phyloP scores from a whole-genome alignment of 2,329 filamentous ascomycete species.

The Aureobasidium mangrovei region DNA sequence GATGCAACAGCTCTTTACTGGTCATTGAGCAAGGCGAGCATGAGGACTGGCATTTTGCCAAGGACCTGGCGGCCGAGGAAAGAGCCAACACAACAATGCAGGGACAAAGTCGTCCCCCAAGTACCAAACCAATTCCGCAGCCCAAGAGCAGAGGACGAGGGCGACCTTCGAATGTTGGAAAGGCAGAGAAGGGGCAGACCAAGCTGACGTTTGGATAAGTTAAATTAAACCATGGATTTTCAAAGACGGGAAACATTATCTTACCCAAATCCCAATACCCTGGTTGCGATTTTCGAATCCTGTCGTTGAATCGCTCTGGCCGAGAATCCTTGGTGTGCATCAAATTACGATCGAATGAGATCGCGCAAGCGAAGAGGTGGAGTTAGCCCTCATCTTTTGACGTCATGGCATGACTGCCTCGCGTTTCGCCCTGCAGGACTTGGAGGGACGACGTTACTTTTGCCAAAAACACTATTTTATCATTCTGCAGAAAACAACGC shows the following conservation, averaged over 20 bases:
- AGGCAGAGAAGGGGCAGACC: constrained; percentile 37
- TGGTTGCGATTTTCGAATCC: not conserved
- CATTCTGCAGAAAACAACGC: not conserved
- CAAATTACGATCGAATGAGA: not conserved
- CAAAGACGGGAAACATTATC: not conserved
- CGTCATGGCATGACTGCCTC: not conserved
- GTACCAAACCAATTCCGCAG: constrained; percentile 3
- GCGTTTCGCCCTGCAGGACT: not conserved
- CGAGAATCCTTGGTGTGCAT: not conserved
- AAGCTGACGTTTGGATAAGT: constrained; percentile 35
- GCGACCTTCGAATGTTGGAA: constrained; percentile 26
- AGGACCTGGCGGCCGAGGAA: constrained; percentile 66
- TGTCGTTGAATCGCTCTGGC: not conserved
- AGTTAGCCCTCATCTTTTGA: not conserved
- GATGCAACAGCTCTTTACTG: constrained; percentile 45
- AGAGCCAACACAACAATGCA: constrained; percentile 23
- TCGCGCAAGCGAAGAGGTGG: not conserved
- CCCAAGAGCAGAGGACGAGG: constrained; percentile 26
- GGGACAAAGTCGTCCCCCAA: constrained; percentile 13
- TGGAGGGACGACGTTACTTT: not conserved
- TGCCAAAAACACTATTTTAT: not conserved
- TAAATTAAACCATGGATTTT: not conserved
- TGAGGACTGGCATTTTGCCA: constrained; percentile 89
- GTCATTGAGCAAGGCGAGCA: constrained; percentile 58
- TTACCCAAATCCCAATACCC: not conserved